Evolutionary conservation across 257 asterid genomes (phyloP).

Genomic region (Solanum megistacrolobum): DNA sequence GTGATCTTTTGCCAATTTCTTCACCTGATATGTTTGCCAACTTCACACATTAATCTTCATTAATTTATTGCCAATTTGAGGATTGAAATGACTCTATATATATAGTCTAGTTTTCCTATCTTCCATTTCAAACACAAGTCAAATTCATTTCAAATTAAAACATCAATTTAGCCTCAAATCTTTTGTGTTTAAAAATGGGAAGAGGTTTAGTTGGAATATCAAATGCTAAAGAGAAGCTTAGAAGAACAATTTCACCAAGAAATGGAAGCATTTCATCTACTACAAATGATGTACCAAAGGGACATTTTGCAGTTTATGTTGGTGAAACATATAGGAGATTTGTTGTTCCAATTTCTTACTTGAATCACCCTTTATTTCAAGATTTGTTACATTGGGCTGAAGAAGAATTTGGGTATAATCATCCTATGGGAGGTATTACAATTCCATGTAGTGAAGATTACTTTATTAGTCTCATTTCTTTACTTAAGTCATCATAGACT

Average conservation of each 20-base stretch:
- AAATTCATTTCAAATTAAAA: background rate
- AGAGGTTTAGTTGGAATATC: constrained; percentile 33
- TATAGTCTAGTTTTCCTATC: background rate
- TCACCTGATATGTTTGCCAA: constrained; percentile 38
- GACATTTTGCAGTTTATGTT: constrained; percentile 9
- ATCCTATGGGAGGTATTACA: constrained; percentile 37
- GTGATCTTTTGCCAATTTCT: constrained; percentile 36
- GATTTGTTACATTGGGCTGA: constrained; percentile 8
- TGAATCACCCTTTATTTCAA: constrained; percentile 9
- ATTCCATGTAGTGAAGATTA: constrained; percentile 35
- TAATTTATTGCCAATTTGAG: background rate
- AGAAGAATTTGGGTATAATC: constrained; percentile 14
- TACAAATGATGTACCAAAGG: constrained; percentile 5
- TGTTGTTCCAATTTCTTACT: constrained; percentile 21
- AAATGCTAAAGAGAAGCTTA: constrained; percentile 47
- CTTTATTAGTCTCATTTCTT: constrained; percentile 23
- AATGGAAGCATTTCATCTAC: constrained; percentile 12
- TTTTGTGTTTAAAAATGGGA: constrained; percentile 24
- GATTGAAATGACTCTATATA: constrained; percentile 2
- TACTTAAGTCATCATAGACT: constrained; percentile 3
- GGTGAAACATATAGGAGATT: constrained; percentile 7
- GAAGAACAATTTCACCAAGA: constrained; percentile 27
- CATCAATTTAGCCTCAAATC: background rate
- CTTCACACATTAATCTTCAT: constrained; percentile 14
- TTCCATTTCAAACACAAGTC: background rate